Conservation (phyloP, 1,284 basidiomycete genomes). For the Fistulinella cinereoalba region DNA sequence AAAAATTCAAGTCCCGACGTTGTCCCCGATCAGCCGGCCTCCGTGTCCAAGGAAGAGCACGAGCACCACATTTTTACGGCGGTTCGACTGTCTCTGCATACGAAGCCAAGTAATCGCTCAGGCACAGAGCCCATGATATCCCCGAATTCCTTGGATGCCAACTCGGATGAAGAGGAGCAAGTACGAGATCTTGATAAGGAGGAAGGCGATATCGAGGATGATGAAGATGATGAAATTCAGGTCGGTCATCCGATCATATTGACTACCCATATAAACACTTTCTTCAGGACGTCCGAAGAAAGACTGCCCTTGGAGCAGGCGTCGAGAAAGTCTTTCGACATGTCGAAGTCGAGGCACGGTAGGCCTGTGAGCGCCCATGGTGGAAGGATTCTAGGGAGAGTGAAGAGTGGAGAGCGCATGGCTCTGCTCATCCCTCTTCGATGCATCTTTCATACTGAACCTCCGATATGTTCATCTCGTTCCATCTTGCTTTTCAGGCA, state of each 20-base stretch:
- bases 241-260: constrained; percentile 23
- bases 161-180: constrained; percentile 11
- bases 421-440: constrained; percentile 9
- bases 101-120: no score
- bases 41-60: constrained; percentile 19
- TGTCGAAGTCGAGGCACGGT: constrained; percentile 21
- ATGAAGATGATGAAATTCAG: constrained; percentile 41
- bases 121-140: constrained; percentile 11
- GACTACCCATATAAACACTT: constrained; percentile 3
- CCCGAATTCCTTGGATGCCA: constrained; percentile 7
- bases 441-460: constrained; percentile 1
- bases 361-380: constrained; percentile 4
- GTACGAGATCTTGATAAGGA: constrained; percentile 22
- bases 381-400: constrained; percentile 2
- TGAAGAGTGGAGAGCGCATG: constrained; percentile 6
- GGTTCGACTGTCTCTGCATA: constrained; percentile 19
- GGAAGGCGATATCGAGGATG: constrained; percentile 33
- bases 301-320: constrained; percentile 55
- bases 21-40: neutral
- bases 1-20: neutral
- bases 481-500: neutral
- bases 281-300: constrained; percentile 33
- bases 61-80: constrained; percentile 25
- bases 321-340: constrained; percentile 73
- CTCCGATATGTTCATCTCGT: neutral